Conservation (phyloP, 345 rosid species). For the Lagerstroemia speciosa region DNA sequence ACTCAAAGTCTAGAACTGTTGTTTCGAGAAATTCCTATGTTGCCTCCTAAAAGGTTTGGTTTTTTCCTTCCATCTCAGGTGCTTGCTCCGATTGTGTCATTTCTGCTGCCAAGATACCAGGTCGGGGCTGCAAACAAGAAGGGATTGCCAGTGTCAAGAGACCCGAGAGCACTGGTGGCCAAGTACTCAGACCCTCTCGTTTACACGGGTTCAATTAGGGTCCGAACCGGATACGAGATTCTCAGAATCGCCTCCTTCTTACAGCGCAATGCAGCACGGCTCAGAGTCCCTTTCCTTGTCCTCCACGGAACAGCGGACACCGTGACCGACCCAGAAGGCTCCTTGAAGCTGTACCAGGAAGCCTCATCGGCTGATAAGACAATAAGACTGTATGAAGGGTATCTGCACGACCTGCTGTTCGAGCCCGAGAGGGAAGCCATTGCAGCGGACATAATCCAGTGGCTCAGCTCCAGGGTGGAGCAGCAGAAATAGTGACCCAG, state of each 20-base stretch:
- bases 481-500: not conserved
- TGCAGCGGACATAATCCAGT: constrained; percentile 48
- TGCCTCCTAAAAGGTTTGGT: not conserved
- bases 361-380: constrained; percentile 77
- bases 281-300: constrained; percentile 66
- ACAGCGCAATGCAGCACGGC: constrained; percentile 49
- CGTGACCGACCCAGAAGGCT: constrained; percentile 74
- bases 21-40: too few relatives aligned
- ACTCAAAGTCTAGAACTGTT: not conserved
- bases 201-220: constrained; percentile 74
- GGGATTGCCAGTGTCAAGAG: constrained; percentile 83
- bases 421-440: constrained; percentile 74
- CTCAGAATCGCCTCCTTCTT: constrained; percentile 57
- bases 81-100: constrained; percentile 69
- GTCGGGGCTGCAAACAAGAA: constrained; percentile 75
- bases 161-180: constrained; percentile 68
- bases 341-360: constrained; percentile 48
- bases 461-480: constrained; percentile 34
- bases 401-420: constrained; percentile 79
- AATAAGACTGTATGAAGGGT: constrained; percentile 57
- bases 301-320: constrained; percentile 84
- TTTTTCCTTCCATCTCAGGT: constrained; percentile 27
- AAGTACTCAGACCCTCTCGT: constrained; percentile 92
- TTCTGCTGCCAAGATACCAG: constrained; percentile 60
- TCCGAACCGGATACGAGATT: constrained; percentile 84